phyloP scores from a whole-genome alignment of 257 asterid genomes.

The Solanum raphanifolium region DNA sequence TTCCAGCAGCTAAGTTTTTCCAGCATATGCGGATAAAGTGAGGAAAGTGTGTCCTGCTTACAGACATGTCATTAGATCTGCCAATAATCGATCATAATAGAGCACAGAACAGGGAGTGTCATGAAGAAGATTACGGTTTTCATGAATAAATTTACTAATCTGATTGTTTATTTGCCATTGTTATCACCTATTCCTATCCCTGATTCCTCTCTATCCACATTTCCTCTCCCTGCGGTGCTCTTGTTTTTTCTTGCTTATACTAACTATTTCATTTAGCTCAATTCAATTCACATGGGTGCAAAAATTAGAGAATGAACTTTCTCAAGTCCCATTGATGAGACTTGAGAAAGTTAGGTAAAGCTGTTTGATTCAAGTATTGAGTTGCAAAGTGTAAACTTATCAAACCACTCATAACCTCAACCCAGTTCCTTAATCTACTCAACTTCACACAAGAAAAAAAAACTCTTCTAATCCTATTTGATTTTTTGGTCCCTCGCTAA shows the following conservation, averaged over 20 bases:
- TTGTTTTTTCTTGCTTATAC: neutral
- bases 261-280: neutral
- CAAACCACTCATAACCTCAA: neutral
- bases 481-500: neutral
- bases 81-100: neutral
- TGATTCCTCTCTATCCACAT: neutral
- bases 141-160: neutral
- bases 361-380: neutral
- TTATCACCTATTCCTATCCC: neutral
- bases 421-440: neutral
- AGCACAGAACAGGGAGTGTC: neutral
- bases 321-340: neutral
- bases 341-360: neutral
- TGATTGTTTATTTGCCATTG: neutral
- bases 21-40: neutral
- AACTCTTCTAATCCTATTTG: neutral
- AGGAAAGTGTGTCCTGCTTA: neutral
- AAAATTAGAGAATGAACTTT: neutral
- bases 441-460: neutral
- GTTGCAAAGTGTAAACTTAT: neutral
- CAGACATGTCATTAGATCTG: neutral
- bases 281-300: neutral
- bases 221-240: neutral
- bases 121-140: neutral
- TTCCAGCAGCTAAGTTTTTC: neutral